Evolutionary conservation across 139 green algal genomes (phyloP).

Genomic region (Chlamydomonas sp.): DNA sequence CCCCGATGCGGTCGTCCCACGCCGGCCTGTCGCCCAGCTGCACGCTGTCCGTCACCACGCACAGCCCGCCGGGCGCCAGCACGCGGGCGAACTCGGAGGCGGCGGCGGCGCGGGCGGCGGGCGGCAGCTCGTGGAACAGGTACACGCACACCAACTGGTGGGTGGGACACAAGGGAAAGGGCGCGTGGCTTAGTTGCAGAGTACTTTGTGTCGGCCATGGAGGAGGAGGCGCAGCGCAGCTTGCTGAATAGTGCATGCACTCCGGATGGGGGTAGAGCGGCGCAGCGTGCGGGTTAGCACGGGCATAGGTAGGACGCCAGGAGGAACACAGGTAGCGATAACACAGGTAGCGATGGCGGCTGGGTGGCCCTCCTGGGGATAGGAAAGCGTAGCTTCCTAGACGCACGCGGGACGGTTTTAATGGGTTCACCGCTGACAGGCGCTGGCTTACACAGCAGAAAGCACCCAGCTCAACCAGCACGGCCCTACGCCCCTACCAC

Average conservation of each 20-base stretch:
- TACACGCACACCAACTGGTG: conserved; percentile 78
- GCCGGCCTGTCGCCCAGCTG: conserved; percentile 65
- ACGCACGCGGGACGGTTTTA: no score
- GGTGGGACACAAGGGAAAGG: background rate
- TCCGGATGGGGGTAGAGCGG: no score
- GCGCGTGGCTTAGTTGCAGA: conserved; percentile 61
- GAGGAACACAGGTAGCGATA: no score
- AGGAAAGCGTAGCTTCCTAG: no score
- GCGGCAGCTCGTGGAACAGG: conserved; percentile 91
- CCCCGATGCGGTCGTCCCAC: conserved; percentile 59
- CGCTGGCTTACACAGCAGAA: background rate
- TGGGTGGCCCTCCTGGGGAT: no score
- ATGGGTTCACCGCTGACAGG: no score
- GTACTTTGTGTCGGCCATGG: conserved; percentile 52
- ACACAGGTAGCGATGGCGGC: no score
- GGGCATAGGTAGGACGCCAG: no score
- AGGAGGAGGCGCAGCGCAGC: background rate
- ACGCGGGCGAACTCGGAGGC: conserved; percentile 81
- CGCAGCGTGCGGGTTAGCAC: no score
- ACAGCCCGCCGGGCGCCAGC: conserved; percentile 81
- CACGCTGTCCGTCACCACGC: conserved; percentile 62
- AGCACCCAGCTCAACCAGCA: background rate
- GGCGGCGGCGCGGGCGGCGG: conserved; percentile 46
- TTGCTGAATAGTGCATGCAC: no score
- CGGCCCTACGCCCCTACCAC: conserved; percentile 12